A percentile compares a stretch with the other conserved stretches of the same genome.
Conservation (phyloP, 192 early-diverging fungal genomes). For the Podila verticillata region DNA sequence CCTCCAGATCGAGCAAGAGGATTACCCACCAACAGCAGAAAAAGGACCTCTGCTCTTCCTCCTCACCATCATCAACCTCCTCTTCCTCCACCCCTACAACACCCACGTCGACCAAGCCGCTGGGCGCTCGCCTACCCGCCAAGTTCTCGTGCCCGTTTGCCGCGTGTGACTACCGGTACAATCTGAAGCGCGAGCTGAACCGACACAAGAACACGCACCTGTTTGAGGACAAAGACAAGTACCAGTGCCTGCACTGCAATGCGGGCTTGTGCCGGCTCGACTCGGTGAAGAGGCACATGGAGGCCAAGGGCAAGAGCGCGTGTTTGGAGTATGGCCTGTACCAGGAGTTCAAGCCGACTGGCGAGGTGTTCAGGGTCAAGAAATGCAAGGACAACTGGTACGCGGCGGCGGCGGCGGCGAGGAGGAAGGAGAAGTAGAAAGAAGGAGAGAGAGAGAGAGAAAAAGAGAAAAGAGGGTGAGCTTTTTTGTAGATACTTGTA, state of each 20-base stretch:
- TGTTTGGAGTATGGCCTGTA: conserved; percentile 33
- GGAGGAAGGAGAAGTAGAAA: neutral
- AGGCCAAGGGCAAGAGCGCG: conserved; percentile 46
- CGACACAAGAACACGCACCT: conserved; percentile 39
- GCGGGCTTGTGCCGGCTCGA: conserved; percentile 39
- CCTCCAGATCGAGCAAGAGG: too few species aligned
- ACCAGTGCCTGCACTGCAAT: conserved; percentile 38
- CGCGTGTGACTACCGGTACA: conserved; percentile 32
- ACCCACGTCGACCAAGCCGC: neutral
- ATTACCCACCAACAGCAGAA: too few species aligned
- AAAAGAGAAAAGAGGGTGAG: too few species aligned
- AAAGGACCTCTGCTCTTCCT: too few species aligned
- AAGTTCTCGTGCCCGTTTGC: conserved; percentile 26
- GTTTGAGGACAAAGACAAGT: conserved; percentile 40
- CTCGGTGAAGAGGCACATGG: conserved; percentile 49
- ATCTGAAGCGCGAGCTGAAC: conserved; percentile 37
- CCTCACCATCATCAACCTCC: too few species aligned
- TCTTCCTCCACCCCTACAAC: too few species aligned
- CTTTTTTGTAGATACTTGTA: too few species aligned
- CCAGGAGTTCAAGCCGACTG: conserved; percentile 28
- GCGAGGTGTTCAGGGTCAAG: conserved; percentile 9
- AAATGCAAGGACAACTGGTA: conserved; percentile 46
- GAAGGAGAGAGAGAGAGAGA: too few species aligned
- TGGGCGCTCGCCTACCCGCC: conserved; percentile 6
- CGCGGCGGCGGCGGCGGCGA: conserved; percentile 6